phyloP scores from a whole-genome alignment of 768 basidiomycete species.

The Pulveroboletus sp. region DNA sequence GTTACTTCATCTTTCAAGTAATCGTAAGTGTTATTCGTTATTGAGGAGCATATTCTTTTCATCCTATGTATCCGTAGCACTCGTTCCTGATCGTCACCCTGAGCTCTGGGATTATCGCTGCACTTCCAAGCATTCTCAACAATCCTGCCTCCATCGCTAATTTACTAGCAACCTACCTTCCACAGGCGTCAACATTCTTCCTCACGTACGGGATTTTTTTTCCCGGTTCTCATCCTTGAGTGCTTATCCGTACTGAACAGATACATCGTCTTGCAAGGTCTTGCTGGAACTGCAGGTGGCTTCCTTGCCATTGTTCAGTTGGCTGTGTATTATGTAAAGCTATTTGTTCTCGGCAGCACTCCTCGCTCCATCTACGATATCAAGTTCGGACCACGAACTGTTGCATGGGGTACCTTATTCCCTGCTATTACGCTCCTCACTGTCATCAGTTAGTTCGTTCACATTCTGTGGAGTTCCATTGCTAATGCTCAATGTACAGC shows the following conservation, averaged over 20 bases:
- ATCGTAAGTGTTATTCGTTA: slow-evolving; percentile 50
- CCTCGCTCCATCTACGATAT: slow-evolving; percentile 81
- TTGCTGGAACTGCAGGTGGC: slow-evolving; percentile 73
- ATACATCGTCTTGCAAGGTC: slow-evolving; percentile 76
- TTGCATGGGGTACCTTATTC: slow-evolving; percentile 76
- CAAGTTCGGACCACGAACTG: slow-evolving; percentile 65
- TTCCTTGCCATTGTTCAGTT: slow-evolving; percentile 76
- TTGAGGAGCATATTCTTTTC: not conserved
- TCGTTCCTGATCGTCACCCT: slow-evolving; percentile 91
- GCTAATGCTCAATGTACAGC: slow-evolving; percentile 34
- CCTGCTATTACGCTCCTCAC: slow-evolving; percentile 68
- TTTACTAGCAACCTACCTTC: slow-evolving; percentile 73
- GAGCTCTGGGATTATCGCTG: slow-evolving; percentile 73
- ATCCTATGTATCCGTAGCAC: slow-evolving; percentile 47
- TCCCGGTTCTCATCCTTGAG: not conserved
- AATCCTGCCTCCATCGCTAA: slow-evolving; percentile 67
- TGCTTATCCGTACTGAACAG: slow-evolving; percentile 30
- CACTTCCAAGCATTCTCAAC: slow-evolving; percentile 56
- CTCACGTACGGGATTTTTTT: slow-evolving; percentile 50
- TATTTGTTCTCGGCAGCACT: slow-evolving; percentile 83
- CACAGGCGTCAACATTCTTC: slow-evolving; percentile 86
- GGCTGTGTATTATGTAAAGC: slow-evolving; percentile 84
- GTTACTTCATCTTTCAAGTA: slow-evolving; percentile 91
- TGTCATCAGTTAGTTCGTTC: slow-evolving; percentile 63
- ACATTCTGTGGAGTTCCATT: not conserved